Percentiles rank a stretch among this genome's conserved stretches.
Evolutionary conservation across 768 basidiomycete genomes (phyloP).

Genomic region (Phaeotremella fagi): DNA sequence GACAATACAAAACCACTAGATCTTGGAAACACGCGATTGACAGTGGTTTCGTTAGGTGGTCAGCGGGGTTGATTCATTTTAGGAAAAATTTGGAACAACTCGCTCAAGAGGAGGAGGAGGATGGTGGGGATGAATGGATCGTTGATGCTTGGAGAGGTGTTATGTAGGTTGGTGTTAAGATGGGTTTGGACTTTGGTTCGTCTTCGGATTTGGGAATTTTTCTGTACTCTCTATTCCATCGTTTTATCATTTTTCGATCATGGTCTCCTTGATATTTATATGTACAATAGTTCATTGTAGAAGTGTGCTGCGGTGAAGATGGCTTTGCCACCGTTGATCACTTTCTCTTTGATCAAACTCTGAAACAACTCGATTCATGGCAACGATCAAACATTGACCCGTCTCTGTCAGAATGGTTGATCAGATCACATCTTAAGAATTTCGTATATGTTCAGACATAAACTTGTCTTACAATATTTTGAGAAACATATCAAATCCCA

Average conservation of each 20-base stretch:
- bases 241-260: neutral
- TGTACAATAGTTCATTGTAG: too few species aligned
- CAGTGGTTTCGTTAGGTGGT: neutral
- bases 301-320: too few species aligned
- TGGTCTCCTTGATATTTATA: too few species aligned
- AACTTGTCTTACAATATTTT: too few species aligned
- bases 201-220: neutral
- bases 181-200: neutral
- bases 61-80: neutral
- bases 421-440: too few species aligned
- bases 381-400: too few species aligned
- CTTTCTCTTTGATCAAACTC: too few species aligned
- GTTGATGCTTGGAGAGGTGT: conserved; percentile 1
- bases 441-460: too few species aligned
- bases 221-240: neutral
- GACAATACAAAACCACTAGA: neutral
- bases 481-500: too few species aligned
- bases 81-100: neutral
- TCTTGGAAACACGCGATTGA: neutral
- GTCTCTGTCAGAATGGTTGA: too few species aligned
- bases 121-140: neutral
- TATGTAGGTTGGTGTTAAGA: neutral
- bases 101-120: neutral
- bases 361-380: too few species aligned
- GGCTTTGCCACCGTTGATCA: too few species aligned